Base-by-base conservation (phyloP, 176 grass and related monocot genomes). In the Poa annua region DNA sequence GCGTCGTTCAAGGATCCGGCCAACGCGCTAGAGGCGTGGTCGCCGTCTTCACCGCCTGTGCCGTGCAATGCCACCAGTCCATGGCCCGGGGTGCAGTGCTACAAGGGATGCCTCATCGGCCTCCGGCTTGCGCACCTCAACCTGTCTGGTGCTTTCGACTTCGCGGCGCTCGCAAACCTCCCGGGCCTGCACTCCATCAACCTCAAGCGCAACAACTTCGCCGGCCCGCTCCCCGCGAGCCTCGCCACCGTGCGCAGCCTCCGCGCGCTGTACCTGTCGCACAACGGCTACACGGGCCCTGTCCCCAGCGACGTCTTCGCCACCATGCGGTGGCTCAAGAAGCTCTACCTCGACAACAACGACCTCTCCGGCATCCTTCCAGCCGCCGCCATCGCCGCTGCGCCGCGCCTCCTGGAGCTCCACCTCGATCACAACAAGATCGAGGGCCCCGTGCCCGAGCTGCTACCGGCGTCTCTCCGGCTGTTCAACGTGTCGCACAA, bases 301-400 rank as follows among this genome's bases (percentile, higher is more conserved):
- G 21, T 97, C 64, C 95, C 90, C 12, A 74, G 75, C 48, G 80
- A 54, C 11, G 54, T 94, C 21, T 92, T 97, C 78, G 2, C 14
- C 68, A 16, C 63, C 86, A 45, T 94, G 84, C 26, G 53, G 11
- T 87, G 89, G 81, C 92, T 97, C 68, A 94, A 91, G 87, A 97
- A 94, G 84, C 90, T 97, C 82, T 97, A 93, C 90, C 83, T 97
- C 26, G 84, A 94, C 49, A 45, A 73, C 56, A 97, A 97, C 75
- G 20, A 81, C 16, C 34, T 97, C n/a, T 74, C 74, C 13, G 95
- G 92, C 44, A 36, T 75, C 7, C 83, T 97, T 2, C 90, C 90
- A 4, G 82, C 89, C 1, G 84, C 81, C 10, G 74, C 83, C 19
- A 76, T 97, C n/a, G 74, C 75, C 3, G 60, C 3, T 63, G 83